Percentiles rank a stretch among this genome's conserved stretches.
These are phyloP conservation scores for Decorospora gaudefroyi DNA, from an alignment of 2,329 filamentous ascomycete genomes.

Conservation along the genomic window DNA sequence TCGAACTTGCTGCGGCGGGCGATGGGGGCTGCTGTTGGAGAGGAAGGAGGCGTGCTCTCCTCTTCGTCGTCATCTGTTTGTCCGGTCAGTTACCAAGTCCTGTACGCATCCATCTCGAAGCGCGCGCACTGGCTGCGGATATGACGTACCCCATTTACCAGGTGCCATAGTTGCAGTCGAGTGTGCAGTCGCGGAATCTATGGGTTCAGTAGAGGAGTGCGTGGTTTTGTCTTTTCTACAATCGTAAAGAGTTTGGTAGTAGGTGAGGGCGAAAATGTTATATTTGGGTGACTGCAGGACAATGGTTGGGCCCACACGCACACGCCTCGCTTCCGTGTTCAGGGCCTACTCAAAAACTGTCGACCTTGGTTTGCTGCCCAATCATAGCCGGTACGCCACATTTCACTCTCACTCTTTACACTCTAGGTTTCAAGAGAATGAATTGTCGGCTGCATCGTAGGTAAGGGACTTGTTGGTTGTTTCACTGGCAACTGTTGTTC, in stretches of 20 bases:
- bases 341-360: constrained; percentile 29
- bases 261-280: constrained; percentile 18
- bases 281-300: constrained; percentile 30
- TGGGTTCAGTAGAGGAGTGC: constrained; percentile 1
- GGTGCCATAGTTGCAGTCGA: constrained; percentile 44
- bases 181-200: constrained; percentile 6
- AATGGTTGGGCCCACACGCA: constrained; percentile 34
- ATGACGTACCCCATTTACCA: constrained; percentile 51
- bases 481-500: no score
- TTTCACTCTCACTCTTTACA: constrained; percentile 3
- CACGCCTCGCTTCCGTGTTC: constrained; percentile 29
- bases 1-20: constrained; percentile 74
- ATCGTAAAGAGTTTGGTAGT: constrained; percentile 14
- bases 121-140: constrained; percentile 28
- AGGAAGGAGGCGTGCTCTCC: constrained; percentile 56
- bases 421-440: no score
- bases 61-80: constrained; percentile 60
- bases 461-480: no score
- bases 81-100: constrained; percentile 24
- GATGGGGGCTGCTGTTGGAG: constrained; percentile 54
- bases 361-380: constrained; percentile 33
- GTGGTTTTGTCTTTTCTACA: not conserved
- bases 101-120: constrained; percentile 6
- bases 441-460: no score
- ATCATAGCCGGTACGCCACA: constrained; percentile 22